Evolutionary conservation across 805 yeast species (phyloP), one percentile per base, ranked within the genome.

Genomic region (Candida qinlingensis): DNA sequence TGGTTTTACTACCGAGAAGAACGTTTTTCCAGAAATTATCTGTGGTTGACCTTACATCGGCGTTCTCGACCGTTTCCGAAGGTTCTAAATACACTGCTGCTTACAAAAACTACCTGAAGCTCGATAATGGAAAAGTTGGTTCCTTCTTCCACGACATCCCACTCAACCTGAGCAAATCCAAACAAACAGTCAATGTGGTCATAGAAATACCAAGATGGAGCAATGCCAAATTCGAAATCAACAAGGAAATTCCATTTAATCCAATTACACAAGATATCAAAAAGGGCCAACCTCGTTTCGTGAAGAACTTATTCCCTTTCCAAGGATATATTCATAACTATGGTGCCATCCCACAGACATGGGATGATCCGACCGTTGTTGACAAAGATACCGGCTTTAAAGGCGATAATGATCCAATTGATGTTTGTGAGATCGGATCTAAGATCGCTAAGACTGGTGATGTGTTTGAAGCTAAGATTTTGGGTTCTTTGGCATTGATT

Each of bases 401-500:
- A 52, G 99, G 99, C 52, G 99, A 92, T 70, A 87, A 89, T 63
- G 99, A 92, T 68, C 99, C 99, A 4, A 71, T 92, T 53, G 99
- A 92, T 63, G 91, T 91, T 41, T 83, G 96, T 63, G 99, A 92
- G 61, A 88, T 92, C 50, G 60, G 71, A 42, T 66, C 66, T 12
- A 52, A 54, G 39, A 75, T 84, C 4, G 73, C 80, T 37, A 57
- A 71, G 47, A 74, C 80, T 12, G 96, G 96, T 28, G 81, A 80
- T 50, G 71, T 85, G 44, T 78, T 75, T 61, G 79, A 72, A 57
- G 88, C 79, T 41, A 84, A 86, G 67, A 76, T 86, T 6, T 71
- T 87, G 50, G 94, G 94, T 46, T 83, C 86, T 39, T 69, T 87
- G 70, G 94, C 90, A 5, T 70, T 87, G 59, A 80, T 87, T 51